These are phyloP conservation scores for Calocybe gangraenosa DNA, from an alignment of 768 basidiomycete species.

Conservation along the genomic window DNA sequence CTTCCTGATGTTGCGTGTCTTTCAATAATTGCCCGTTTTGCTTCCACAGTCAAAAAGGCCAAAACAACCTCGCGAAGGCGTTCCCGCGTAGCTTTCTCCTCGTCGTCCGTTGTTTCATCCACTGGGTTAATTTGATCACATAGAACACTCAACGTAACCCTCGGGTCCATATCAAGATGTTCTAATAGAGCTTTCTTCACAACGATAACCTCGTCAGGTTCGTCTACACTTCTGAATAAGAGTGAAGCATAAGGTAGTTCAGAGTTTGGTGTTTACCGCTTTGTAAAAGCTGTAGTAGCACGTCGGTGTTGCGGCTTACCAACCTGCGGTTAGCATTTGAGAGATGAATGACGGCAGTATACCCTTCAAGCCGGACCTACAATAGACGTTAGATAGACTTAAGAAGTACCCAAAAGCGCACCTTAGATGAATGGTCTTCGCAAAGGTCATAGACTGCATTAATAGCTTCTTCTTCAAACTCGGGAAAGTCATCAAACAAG, in stretches of 20 bases:
- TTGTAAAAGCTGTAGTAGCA: slow-evolving; percentile 70
- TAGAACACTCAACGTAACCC: slow-evolving; percentile 58
- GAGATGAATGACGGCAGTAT: slow-evolving; percentile 50
- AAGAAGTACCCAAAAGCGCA: slow-evolving; percentile 21
- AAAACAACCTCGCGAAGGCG: slow-evolving; percentile 56
- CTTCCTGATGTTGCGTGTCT: slow-evolving; percentile 39
- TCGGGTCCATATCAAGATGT: slow-evolving; percentile 63
- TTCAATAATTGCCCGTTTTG: slow-evolving; percentile 40
- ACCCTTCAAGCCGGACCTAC: slow-evolving; percentile 69
- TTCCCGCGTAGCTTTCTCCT: slow-evolving; percentile 53
- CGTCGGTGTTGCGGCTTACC: slow-evolving; percentile 71
- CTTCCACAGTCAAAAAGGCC: slow-evolving; percentile 52
- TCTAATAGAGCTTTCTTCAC: slow-evolving; percentile 57
- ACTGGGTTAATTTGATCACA: slow-evolving; percentile 61
- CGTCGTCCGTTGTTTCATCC: slow-evolving; percentile 50
- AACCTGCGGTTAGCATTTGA: slow-evolving; percentile 47
- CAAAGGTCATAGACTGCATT: slow-evolving; percentile 78
- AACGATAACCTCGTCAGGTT: slow-evolving; percentile 57
- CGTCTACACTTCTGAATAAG: slow-evolving; percentile 37
- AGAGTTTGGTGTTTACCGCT: slow-evolving; percentile 46
- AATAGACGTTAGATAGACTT: slow-evolving; percentile 6
- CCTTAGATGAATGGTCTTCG: slow-evolving; percentile 58
- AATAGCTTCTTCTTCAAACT: slow-evolving; percentile 70
- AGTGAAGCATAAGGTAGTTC: neutral
- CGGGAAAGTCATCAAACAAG: slow-evolving; percentile 65